Base-by-base conservation (phyloP, 805 yeast species). In the Nematodospora valgi region DNA sequence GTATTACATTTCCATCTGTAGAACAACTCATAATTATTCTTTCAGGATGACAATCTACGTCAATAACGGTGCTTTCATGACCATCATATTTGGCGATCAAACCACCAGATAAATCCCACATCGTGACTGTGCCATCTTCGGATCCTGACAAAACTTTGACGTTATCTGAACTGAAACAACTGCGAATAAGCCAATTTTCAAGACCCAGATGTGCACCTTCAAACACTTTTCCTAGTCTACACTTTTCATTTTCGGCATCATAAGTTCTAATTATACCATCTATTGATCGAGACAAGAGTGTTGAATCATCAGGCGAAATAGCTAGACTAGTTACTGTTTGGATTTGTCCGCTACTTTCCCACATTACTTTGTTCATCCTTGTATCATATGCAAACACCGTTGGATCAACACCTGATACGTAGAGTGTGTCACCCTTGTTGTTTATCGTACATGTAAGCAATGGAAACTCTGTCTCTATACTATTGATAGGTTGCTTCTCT, bases 401-500 rank as follows among this genome's bases (percentile, higher is more conserved):
- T 1, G 86, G 82, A 43, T 86, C 91, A 3, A 86, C 72, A 0
- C 95, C 95, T 0, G 81, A 63, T 4, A 76, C 65, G 45, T 66
- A 85, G 4, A 82, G 46, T 10, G 61, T 55, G 11, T 58, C 53
- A 1, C 74, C 78, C 27, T 56, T 55, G 3, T 52, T 47, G 41
- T 58, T 63, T 11, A 60, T 50, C 5, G 57, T 47, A 46, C 68
- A 40, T 0, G 85, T 64, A 14, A 83, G 54, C 1, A 85, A 46
- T 0, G 95, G 93, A 46, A 65, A 81, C 2, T 68, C 69, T 0
- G 80, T 69, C 15, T 59, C 52, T 35, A 77, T 57, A 6, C 45
- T 47, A 2, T 52, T 43, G 1, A 70, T 59, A 2, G 72, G 61
- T 2, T 48, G 45, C 45, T 75, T 80, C n/a, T 70, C 64, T 37